Evolutionary conservation across 2,329 filamentous ascomycete genomes (phyloP).

Genomic region (Aureobasidium sp.): DNA sequence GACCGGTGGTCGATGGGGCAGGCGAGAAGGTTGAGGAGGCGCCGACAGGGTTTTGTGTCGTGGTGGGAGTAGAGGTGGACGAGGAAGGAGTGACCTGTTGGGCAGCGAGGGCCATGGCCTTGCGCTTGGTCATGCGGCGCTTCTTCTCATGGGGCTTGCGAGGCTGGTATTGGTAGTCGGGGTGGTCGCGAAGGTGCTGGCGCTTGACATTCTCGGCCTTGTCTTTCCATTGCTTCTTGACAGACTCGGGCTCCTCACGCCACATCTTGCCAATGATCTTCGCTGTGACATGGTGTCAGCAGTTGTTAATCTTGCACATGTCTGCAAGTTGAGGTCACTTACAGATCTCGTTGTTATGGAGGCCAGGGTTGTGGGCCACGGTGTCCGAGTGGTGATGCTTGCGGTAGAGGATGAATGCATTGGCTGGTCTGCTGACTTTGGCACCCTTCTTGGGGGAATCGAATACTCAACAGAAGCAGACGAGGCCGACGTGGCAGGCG

Average conservation of each 20-base stretch:
- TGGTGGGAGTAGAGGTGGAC: background rate
- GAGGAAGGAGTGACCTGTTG: conserved; percentile 1
- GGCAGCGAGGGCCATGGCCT: conserved; percentile 9
- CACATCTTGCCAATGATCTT: conserved; percentile 37
- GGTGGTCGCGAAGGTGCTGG: conserved; percentile 35
- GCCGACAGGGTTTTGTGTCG: background rate
- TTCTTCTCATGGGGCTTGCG: conserved; percentile 42
- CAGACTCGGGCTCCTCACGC: conserved; percentile 32
- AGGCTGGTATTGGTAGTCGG: conserved; percentile 41
- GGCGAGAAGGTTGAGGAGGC: background rate
- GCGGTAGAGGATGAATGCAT: conserved; percentile 42
- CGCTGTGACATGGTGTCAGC: conserved; percentile 16
- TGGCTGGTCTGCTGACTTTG: conserved; percentile 40
- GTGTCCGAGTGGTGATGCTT: conserved; percentile 32
- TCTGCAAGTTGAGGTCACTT: conserved; percentile 21
- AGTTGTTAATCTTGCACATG: background rate
- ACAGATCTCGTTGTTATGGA: conserved; percentile 43
- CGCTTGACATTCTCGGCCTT: conserved; percentile 35
- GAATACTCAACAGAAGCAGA: background rate
- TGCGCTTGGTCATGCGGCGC: conserved; percentile 31
- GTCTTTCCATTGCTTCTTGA: conserved; percentile 33
- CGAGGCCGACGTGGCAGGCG: background rate
- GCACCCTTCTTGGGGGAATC: conserved; percentile 12
- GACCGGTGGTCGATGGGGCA: background rate
- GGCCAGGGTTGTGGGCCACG: conserved; percentile 33